Evolutionary conservation across 2,329 filamentous ascomycete species (phyloP).

Genomic region (Scedosporium boydii): DNA sequence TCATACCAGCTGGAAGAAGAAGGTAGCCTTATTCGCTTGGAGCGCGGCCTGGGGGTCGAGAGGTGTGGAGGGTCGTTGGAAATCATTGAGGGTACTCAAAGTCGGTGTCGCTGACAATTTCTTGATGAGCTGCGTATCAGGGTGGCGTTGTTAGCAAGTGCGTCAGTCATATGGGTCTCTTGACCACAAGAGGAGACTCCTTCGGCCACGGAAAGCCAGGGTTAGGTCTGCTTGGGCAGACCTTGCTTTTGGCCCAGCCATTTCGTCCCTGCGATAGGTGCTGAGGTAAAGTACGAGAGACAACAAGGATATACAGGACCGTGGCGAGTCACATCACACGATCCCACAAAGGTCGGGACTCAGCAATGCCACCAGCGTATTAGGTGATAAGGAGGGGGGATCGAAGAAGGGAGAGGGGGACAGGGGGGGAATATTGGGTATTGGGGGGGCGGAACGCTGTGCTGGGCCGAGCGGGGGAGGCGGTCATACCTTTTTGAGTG

Average conservation of each 20-base stretch:
- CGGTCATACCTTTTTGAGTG: conserved; percentile 79
- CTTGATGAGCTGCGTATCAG: conserved; percentile 73
- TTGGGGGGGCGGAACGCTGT: conserved; percentile 6
- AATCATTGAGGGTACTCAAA: conserved; percentile 65
- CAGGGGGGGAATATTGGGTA: not conserved
- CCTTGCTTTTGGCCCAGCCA: not conserved
- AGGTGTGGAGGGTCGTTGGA: conserved; percentile 33
- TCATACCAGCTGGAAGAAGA: conserved; percentile 91
- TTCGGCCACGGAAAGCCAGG: not conserved
- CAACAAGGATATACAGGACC: not conserved
- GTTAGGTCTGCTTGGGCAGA: not conserved
- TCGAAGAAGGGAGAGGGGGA: not conserved
- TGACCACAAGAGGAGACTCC: not conserved
- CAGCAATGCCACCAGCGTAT: not conserved
- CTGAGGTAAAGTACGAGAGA: too few species aligned
- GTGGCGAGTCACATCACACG: not conserved
- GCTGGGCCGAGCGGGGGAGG: conserved; percentile 6
- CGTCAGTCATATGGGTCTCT: not conserved
- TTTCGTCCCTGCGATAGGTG: not conserved
- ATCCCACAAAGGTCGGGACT: not conserved
- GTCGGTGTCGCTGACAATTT: conserved; percentile 88
- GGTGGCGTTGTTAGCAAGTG: not conserved
- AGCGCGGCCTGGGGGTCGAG: conserved; percentile 78
- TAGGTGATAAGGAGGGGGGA: conserved; percentile 1
- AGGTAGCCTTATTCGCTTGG: conserved; percentile 95